A percentile compares a stretch with the other conserved stretches of the same genome.
These are phyloP conservation scores for Solanum clarkiae DNA, from an alignment of 257 asterid genomes.

Conservation along the genomic window DNA sequence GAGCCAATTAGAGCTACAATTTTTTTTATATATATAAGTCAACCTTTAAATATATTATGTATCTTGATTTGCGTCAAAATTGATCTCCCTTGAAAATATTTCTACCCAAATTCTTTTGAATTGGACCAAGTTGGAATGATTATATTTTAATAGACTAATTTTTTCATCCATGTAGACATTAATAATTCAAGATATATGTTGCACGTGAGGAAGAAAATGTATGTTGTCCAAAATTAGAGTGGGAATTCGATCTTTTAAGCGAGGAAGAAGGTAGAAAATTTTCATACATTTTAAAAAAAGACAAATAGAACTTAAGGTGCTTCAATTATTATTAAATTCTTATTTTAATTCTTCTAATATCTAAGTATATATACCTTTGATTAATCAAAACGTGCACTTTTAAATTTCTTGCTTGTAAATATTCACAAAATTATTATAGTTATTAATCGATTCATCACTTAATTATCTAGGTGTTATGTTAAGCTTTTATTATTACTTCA, in stretches of 20 bases:
- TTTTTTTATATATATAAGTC: background rate
- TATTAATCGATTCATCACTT: too few species aligned
- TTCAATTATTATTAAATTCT: too few species aligned
- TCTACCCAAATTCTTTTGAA: background rate
- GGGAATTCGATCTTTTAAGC: too few species aligned
- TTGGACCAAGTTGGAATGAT: background rate
- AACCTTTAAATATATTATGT: background rate
- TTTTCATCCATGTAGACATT: background rate
- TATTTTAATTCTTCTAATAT: too few species aligned
- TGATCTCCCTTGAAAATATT: background rate
- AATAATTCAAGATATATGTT: background rate
- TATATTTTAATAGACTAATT: background rate
- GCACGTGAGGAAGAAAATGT: background rate
- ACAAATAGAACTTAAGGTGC: too few species aligned
- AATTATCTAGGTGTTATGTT: background rate
- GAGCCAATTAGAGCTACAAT: background rate
- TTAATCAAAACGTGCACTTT: too few species aligned
- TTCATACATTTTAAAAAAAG: too few species aligned
- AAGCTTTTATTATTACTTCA: background rate
- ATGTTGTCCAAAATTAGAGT: too few species aligned
- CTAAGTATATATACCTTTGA: too few species aligned
- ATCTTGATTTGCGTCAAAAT: background rate
- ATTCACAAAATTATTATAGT: too few species aligned
- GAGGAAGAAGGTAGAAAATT: too few species aligned
- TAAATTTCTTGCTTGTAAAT: too few species aligned